These are phyloP conservation scores for Tolypocladium capitatum DNA, from an alignment of 2,329 filamentous ascomycete species.

Conservation along the genomic window DNA sequence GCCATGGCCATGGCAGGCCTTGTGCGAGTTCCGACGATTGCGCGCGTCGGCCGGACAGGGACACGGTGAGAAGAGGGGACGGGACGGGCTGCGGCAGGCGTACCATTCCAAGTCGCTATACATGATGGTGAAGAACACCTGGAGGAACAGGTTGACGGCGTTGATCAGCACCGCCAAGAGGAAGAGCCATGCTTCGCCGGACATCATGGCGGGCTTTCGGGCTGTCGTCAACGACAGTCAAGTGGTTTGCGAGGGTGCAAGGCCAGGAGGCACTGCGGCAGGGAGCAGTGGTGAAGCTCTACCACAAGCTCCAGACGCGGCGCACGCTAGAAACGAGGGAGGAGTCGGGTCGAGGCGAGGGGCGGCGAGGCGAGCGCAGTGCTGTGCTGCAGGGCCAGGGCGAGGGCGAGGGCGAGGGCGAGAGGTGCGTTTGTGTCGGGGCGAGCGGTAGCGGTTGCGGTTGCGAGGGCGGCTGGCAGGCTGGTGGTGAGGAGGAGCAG, in stretches of 20 bases:
- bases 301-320: constrained; percentile 10
- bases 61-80: not conserved
- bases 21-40: constrained; percentile 30
- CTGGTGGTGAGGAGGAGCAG: not conserved
- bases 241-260: constrained; percentile 1
- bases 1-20: no score
- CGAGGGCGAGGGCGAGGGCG: not conserved
- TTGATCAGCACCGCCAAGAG: constrained; percentile 97
- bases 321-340: not conserved
- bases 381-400: not conserved
- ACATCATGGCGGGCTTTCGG: constrained; percentile 45
- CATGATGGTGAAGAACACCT: constrained; percentile 99
- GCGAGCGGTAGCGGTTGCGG: not conserved
- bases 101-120: constrained; percentile 99
- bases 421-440: not conserved
- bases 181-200: constrained; percentile 96
- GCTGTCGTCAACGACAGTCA: constrained; percentile 11
- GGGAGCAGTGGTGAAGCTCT: constrained; percentile 14
- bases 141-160: constrained; percentile 98
- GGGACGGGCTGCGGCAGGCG: constrained; percentile 20
- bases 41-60: not conserved
- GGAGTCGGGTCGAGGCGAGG: not conserved
- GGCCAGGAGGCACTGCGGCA: not conserved
- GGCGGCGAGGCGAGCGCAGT: not conserved
- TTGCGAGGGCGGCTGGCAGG: not conserved